Evolutionary conservation across 2,329 filamentous ascomycete genomes (phyloP).

Genomic region (Arthrobotrys conoides): DNA sequence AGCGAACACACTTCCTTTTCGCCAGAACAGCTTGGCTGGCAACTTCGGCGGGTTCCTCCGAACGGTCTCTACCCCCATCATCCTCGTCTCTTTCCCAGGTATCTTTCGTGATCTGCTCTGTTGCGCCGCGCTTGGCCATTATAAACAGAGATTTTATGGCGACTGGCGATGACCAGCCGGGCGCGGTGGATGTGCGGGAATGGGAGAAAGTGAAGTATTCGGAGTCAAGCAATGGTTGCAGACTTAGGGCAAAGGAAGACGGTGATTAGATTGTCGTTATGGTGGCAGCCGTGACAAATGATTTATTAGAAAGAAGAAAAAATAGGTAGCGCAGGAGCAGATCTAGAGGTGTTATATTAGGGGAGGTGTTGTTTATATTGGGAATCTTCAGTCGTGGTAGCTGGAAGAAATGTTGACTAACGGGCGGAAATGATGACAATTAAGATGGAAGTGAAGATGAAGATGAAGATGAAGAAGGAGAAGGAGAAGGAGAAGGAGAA

Average conservation of each 20-base stretch:
- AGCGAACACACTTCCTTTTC: slow-evolving; percentile 47
- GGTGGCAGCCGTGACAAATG: not conserved
- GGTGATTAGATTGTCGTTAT: not conserved
- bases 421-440: no score
- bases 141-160: not conserved
- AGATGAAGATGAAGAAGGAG: slow-evolving; percentile 18
- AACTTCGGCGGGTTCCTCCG: slow-evolving; percentile 52
- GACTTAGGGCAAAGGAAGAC: not conserved
- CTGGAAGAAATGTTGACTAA: no score
- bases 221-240: not conserved
- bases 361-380: no score
- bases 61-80: slow-evolving; percentile 47
- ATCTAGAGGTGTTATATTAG: no score
- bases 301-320: no score
- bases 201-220: not conserved
- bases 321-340: no score
- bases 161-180: not conserved
- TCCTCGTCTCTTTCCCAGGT: slow-evolving; percentile 56
- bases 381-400: no score
- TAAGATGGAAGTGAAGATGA: no score
- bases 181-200: not conserved
- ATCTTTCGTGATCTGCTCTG: slow-evolving; percentile 60
- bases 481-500: slow-evolving; percentile 1
- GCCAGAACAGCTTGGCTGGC: slow-evolving; percentile 48
- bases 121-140: slow-evolving; percentile 60